phyloP scores from a whole-genome alignment of 139 green algal species.

The Coccomyxa sp. region DNA sequence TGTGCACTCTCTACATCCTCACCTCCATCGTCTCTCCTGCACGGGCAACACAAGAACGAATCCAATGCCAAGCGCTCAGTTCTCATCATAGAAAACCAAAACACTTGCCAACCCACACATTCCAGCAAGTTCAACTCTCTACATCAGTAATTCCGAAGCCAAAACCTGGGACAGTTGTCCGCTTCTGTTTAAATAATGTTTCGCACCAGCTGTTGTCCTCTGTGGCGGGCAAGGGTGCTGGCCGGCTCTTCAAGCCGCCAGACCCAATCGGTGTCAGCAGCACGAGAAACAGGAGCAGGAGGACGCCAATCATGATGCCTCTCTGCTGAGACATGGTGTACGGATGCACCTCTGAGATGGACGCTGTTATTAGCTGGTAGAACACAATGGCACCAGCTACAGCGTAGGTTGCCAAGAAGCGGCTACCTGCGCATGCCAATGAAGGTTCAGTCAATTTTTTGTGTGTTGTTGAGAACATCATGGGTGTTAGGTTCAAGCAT shows the following conservation, averaged over 20 bases:
- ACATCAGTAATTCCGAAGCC: too few relatives aligned
- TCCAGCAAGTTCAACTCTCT: too few relatives aligned
- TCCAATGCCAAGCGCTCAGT: too few relatives aligned
- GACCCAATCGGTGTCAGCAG: neutral
- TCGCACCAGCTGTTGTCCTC: too few relatives aligned
- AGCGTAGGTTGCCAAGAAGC: conserved; percentile 6
- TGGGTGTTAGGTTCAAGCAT: neutral
- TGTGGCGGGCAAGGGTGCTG: neutral
- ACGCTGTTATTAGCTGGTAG: conserved; percentile 9
- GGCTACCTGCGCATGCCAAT: conserved; percentile 1
- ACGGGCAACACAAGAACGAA: too few relatives aligned
- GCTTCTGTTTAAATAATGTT: too few relatives aligned
- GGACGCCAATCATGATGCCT: conserved; percentile 2
- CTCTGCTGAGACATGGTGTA: neutral
- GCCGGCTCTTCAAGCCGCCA: neutral
- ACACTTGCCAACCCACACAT: too few relatives aligned
- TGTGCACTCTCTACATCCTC: neutral
- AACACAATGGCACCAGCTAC: conserved; percentile 2
- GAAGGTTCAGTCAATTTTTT: neutral
- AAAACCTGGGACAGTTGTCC: too few relatives aligned
- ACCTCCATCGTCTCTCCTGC: neutral
- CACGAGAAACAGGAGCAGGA: neutral
- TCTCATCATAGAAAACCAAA: too few relatives aligned
- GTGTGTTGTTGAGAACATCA: neutral
- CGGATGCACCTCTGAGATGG: neutral